Evolutionary conservation across 2,329 filamentous ascomycete genomes (phyloP).

Genomic region (Arachnomyces sp.): DNA sequence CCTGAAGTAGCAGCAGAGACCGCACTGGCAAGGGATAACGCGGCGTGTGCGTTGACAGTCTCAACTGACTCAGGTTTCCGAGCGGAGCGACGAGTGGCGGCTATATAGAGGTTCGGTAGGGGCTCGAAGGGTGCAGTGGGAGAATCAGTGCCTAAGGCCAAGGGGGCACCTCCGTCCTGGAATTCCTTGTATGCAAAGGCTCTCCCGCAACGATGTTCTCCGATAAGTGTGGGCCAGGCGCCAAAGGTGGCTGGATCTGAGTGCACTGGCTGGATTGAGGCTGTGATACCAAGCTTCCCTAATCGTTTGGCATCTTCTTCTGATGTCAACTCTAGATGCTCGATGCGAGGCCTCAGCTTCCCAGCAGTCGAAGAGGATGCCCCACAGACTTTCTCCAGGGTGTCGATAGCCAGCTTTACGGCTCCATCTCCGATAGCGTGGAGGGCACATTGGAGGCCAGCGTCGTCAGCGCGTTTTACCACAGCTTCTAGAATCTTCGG

Average conservation of each 20-base stretch:
- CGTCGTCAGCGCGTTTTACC: conserved; percentile 36
- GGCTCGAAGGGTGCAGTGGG: conserved; percentile 42
- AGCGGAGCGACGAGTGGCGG: conserved; percentile 41
- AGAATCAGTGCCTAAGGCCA: conserved; percentile 44
- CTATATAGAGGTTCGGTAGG: conserved; percentile 43
- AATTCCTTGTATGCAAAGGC: conserved; percentile 48
- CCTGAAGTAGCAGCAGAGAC: conserved; percentile 38
- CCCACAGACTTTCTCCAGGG: conserved; percentile 30
- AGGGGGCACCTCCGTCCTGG: conserved; percentile 35
- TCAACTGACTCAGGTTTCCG: conserved; percentile 31
- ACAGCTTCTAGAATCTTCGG: conserved; percentile 35
- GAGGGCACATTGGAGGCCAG: conserved; percentile 42
- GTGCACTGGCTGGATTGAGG: conserved; percentile 33
- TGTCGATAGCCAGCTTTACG: conserved; percentile 40
- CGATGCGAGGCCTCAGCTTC: conserved; percentile 30
- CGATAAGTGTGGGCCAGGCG: conserved; percentile 42
- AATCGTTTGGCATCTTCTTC: conserved; percentile 42
- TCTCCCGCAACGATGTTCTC: conserved; percentile 37
- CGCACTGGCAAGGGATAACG: conserved; percentile 34
- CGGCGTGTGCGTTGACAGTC: conserved; percentile 39
- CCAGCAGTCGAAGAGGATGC: conserved; percentile 33
- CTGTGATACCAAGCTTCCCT: conserved; percentile 39
- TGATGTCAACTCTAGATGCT: conserved; percentile 44
- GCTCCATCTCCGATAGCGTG: conserved; percentile 47
- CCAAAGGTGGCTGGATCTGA: conserved; percentile 39